These are phyloP conservation scores for Rhynchosporium secalis DNA, from an alignment of 2,329 filamentous ascomycete species.

Conservation along the genomic window DNA sequence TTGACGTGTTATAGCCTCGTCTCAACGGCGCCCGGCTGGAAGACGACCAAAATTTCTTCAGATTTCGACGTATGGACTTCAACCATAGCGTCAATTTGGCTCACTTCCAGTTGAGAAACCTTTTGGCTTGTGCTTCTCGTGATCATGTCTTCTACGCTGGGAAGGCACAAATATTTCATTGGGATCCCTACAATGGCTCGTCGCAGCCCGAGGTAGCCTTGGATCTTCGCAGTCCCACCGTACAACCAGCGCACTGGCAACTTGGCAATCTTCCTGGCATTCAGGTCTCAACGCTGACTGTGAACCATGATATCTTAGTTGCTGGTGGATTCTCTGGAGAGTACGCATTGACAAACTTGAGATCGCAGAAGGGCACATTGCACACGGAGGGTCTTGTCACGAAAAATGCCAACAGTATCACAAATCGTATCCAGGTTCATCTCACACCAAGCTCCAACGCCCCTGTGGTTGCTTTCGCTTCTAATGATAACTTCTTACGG, in stretches of 20 bases:
- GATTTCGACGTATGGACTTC: constrained; percentile 58
- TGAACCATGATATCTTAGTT: constrained; percentile 41
- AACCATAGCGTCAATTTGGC: constrained; percentile 54
- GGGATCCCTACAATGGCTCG: constrained; percentile 51
- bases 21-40: constrained; percentile 24
- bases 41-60: constrained; percentile 49
- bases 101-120: constrained; percentile 68
- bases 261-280: constrained; percentile 28
- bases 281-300: constrained; percentile 40
- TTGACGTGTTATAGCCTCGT: constrained; percentile 21
- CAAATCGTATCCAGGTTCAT: constrained; percentile 64
- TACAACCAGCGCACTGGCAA: constrained; percentile 28
- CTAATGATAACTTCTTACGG: constrained; percentile 61
- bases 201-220: constrained; percentile 27
- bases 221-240: constrained; percentile 35
- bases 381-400: constrained; percentile 44
- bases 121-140: constrained; percentile 57
- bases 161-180: constrained; percentile 49
- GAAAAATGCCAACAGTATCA: constrained; percentile 59
- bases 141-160: constrained; percentile 59
- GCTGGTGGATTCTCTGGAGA: constrained; percentile 44
- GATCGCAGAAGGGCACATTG: constrained; percentile 34
- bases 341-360: constrained; percentile 42
- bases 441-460: constrained; percentile 51
- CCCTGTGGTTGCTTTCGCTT: constrained; percentile 60